A percentile compares a stretch with the other conserved stretches of the same genome.
These are phyloP conservation scores for Colletotrichum higginsianum DNA, from an alignment of 2,329 filamentous ascomycete genomes.

Conservation along the genomic window DNA sequence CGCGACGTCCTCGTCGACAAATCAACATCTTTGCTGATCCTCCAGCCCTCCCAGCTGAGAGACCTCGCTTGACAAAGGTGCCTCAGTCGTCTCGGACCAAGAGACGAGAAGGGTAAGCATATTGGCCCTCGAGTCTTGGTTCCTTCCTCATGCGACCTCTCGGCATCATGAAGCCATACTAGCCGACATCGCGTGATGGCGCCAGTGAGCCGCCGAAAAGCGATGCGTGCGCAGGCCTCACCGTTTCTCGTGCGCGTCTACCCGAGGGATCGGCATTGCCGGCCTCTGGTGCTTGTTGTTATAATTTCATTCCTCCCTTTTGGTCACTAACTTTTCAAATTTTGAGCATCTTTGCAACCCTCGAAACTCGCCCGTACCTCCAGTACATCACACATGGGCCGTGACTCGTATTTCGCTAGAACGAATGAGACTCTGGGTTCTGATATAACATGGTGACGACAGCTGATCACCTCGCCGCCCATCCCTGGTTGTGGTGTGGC, in stretches of 20 bases:
- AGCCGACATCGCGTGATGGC: slow-evolving; percentile 32
- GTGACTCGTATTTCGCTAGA: neutral
- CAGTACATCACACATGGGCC: neutral
- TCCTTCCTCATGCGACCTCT: slow-evolving; percentile 35
- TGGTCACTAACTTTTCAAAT: neutral
- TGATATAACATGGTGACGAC: neutral
- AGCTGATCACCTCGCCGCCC: neutral
- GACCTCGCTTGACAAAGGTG: neutral
- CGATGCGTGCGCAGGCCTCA: neutral
- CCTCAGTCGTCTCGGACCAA: slow-evolving; percentile 4
- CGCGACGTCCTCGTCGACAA: neutral
- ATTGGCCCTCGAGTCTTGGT: slow-evolving; percentile 13
- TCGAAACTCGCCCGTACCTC: neutral
- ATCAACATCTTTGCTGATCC: slow-evolving; percentile 13
- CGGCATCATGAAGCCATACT: slow-evolving; percentile 34
- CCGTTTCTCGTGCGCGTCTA: neutral
- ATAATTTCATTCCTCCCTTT: neutral
- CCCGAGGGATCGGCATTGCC: neutral
- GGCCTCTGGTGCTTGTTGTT: neutral
- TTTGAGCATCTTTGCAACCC: neutral
- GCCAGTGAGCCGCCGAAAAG: slow-evolving; percentile 32
- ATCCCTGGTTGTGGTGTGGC: neutral
- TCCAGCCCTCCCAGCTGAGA: slow-evolving; percentile 6
- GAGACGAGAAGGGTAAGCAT: slow-evolving; percentile 21
- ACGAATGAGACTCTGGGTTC: neutral